Evolutionary conservation across 116 monocot species (phyloP), one percentile per base, ranked within the genome.

Genomic region (Phalaenopsis hybrid): DNA sequence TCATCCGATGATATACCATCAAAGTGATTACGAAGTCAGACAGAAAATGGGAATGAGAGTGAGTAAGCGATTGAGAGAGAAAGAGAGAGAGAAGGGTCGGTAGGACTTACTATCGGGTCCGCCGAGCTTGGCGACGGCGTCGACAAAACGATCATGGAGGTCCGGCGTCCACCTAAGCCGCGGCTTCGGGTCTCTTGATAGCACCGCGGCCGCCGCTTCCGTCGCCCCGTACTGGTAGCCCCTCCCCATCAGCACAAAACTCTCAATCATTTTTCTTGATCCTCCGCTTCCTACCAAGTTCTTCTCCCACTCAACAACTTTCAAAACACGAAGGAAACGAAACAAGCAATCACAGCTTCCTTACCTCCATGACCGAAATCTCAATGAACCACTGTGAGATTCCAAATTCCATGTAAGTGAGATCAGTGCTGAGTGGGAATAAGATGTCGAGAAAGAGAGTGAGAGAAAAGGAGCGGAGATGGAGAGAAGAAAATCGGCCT

Each of bases 51-150:
- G 6, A 49, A 49, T n/a, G n/a, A n/a, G n/a, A n/a, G n/a, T n/a
- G n/a, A n/a, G n/a, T n/a, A n/a, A n/a, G n/a, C n/a, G n/a, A n/a
- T n/a, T n/a, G n/a, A n/a, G n/a, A n/a, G n/a, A n/a, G n/a, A n/a
- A n/a, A n/a, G n/a, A n/a, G n/a, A 45, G 4, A 45, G 4, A 45
- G 45, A 45, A 45, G 45, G 5, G 51, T 9, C 51, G 51, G 11
- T 34, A 16, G 9, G n/a, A 77, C 89, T 86, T 82, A 95, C 95
- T 93, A 31, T 93, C 88, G 16, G 93, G 93, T 16, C 95, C 95
- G 8, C 95, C 95, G 86, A 95, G 95, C 83, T 91, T 95, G 83
- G 87, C 84, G 86, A 95, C 91, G 43, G 95, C 95, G 46, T 95
- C 91, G 57, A 95, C 93, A 76, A 95, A 95, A 28, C 93, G 91